A percentile compares a stretch with the other conserved stretches of the same genome.
Evolutionary conservation across 2,329 filamentous ascomycete species (phyloP).

Genomic region (Chaetomiaceae sp.): DNA sequence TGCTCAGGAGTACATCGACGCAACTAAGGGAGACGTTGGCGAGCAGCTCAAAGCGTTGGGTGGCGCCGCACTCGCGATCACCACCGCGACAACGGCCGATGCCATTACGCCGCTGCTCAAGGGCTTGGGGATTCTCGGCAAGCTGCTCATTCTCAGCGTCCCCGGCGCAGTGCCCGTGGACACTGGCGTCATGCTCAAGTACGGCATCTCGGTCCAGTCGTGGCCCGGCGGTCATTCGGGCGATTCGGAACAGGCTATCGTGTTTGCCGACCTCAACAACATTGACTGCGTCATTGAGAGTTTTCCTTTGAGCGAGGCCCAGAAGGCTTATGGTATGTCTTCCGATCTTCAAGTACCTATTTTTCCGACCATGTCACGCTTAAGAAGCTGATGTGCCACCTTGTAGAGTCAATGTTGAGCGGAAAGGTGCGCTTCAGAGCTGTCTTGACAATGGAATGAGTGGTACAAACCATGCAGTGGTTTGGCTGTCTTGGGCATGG

Average conservation of each 20-base stretch:
- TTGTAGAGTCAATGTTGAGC: conserved; percentile 38
- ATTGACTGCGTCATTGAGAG: no score
- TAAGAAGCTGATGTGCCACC: no score
- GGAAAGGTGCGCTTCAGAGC: conserved; percentile 45
- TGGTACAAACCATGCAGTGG: no score
- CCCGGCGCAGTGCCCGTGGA: no score
- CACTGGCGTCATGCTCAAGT: no score
- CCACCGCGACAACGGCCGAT: conserved; percentile 57
- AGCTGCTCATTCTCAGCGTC: conserved; percentile 51
- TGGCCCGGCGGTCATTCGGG: no score
- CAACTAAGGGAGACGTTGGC: conserved; percentile 41
- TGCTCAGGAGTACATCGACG: conserved; percentile 48
- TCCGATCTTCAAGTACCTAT: neutral
- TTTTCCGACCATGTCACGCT: neutral
- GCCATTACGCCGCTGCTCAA: conserved; percentile 45
- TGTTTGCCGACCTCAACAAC: no score
- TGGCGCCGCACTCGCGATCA: conserved; percentile 55
- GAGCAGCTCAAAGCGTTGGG: conserved; percentile 45
- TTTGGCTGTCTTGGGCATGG: no score
- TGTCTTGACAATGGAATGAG: conserved; percentile 42
- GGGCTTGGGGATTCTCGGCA: conserved; percentile 50
- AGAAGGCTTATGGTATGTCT: conserved; percentile 34
- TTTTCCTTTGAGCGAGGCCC: no score
- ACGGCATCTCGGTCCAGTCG: no score
- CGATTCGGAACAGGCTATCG: no score